Evolutionary conservation across 1,139 yeast genomes (phyloP).

Genomic region (Lodderomyces theae): DNA sequence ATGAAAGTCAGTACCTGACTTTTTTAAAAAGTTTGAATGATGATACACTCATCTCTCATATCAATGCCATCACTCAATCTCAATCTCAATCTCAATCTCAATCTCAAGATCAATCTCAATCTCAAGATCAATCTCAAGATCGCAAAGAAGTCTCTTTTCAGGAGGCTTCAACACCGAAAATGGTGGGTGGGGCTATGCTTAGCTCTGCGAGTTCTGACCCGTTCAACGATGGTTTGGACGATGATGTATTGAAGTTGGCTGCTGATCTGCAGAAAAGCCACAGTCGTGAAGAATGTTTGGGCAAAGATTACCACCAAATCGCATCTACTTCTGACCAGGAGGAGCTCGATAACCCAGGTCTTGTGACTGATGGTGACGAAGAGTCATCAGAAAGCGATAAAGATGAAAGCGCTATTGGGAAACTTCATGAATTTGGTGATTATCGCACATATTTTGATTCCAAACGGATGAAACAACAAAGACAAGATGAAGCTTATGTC

Average conservation of each 20-base stretch:
- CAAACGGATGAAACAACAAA: slow-evolving; percentile 66
- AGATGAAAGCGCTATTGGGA: slow-evolving; percentile 28
- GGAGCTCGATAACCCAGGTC: not conserved
- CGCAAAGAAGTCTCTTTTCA: slow-evolving; percentile 10
- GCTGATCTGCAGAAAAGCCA: not conserved
- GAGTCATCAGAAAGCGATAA: slow-evolving; percentile 7
- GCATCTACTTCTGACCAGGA: not conserved
- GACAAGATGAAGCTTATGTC: slow-evolving; percentile 55
- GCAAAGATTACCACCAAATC: not conserved
- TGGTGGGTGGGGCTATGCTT: slow-evolving; percentile 13
- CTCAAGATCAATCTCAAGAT: slow-evolving; percentile 18
- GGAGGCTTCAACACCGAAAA: slow-evolving; percentile 15
- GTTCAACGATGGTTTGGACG: slow-evolving; percentile 42
- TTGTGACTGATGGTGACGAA: slow-evolving; percentile 4
- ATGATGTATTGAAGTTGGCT: not conserved
- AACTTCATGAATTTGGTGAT: slow-evolving; percentile 60
- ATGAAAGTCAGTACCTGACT: slow-evolving; percentile 18
- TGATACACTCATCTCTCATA: slow-evolving; percentile 30
- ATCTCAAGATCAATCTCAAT: too few relatives aligned
- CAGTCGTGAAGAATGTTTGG: not conserved
- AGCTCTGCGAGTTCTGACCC: slow-evolving; percentile 37
- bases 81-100: too few relatives aligned
- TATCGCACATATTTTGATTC: slow-evolving; percentile 65
- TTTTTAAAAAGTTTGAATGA: slow-evolving; percentile 36
- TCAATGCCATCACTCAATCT: slow-evolving; percentile 26